Conservation (phyloP, 2,329 filamentous ascomycete species). For the Aspergillus jensenii region DNA sequence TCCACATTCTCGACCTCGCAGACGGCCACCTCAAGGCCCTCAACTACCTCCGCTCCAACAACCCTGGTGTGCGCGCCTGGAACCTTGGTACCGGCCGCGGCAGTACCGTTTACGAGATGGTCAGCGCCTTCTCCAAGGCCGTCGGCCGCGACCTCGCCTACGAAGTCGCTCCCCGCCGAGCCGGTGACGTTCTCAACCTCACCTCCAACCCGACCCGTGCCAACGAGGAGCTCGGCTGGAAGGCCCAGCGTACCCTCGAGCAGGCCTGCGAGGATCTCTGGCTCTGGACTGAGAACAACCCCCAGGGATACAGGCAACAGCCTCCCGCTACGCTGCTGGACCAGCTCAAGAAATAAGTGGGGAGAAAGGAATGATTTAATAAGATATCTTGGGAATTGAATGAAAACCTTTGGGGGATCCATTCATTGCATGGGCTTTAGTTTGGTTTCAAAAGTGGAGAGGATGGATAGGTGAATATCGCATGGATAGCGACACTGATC, state of each 20-base stretch:
- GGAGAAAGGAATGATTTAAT: background rate
- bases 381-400: background rate
- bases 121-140: constrained; percentile 86
- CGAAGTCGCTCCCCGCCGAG: constrained; percentile 76
- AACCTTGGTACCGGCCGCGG: constrained; percentile 94
- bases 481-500: constrained; percentile 5
- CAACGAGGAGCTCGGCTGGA: constrained; percentile 88
- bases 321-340: constrained; percentile 81
- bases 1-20: constrained; percentile 51
- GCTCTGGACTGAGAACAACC: constrained; percentile 97
- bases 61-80: constrained; percentile 89
- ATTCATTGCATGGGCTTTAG: constrained; percentile 4
- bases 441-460: background rate
- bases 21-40: constrained; percentile 65
- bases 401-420: background rate
- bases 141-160: constrained; percentile 86
- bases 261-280: constrained; percentile 92
- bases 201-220: constrained; percentile 88
- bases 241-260: constrained; percentile 85
- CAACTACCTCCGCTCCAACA: constrained; percentile 55
- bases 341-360: constrained; percentile 38
- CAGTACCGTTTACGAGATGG: constrained; percentile 95
- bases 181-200: constrained; percentile 89
- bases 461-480: background rate
- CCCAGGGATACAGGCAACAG: constrained; percentile 87